Evolutionary conservation across 2,329 filamentous ascomycete species (phyloP).

Genomic region (Neofusicoccum cordaticola): DNA sequence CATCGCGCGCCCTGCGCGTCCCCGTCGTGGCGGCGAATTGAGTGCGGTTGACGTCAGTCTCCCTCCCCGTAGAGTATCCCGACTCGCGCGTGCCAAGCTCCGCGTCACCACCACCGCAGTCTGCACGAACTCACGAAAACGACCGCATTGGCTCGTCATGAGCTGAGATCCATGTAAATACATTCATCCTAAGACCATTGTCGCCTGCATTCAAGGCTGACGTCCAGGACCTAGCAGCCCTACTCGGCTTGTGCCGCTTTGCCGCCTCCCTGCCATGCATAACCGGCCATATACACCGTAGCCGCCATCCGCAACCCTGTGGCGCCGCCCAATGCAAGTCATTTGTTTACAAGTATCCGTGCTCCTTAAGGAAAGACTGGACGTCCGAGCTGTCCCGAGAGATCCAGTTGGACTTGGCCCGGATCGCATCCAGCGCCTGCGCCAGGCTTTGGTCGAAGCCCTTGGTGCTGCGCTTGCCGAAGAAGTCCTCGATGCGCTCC

Average conservation of each 20-base stretch:
- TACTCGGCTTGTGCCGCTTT: background rate
- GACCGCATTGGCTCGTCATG: background rate
- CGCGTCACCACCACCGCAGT: background rate
- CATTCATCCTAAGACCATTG: background rate
- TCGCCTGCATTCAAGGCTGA: background rate
- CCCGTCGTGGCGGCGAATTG: background rate
- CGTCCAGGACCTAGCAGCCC: background rate
- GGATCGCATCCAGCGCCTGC: slow-evolving; percentile 83
- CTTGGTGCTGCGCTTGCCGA: slow-evolving; percentile 76
- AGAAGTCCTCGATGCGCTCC: slow-evolving; percentile 75
- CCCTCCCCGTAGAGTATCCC: background rate
- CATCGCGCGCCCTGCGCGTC: background rate
- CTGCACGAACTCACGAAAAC: background rate
- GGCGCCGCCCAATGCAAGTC: slow-evolving; percentile 12
- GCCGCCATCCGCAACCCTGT: background rate
- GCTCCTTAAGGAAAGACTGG: slow-evolving; percentile 65
- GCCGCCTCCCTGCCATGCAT: background rate
- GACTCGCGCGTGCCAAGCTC: slow-evolving; percentile 12
- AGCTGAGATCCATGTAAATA: background rate
- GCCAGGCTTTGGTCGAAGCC: slow-evolving; percentile 83
- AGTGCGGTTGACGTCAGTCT: slow-evolving; percentile 9
- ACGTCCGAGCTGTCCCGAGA: slow-evolving; percentile 75
- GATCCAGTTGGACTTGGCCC: slow-evolving; percentile 80
- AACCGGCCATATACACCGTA: background rate
- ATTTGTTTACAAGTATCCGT: slow-evolving; percentile 53